phyloP scores from a whole-genome alignment of 345 rosid genomes.

The Hibiscus mutabilis region DNA sequence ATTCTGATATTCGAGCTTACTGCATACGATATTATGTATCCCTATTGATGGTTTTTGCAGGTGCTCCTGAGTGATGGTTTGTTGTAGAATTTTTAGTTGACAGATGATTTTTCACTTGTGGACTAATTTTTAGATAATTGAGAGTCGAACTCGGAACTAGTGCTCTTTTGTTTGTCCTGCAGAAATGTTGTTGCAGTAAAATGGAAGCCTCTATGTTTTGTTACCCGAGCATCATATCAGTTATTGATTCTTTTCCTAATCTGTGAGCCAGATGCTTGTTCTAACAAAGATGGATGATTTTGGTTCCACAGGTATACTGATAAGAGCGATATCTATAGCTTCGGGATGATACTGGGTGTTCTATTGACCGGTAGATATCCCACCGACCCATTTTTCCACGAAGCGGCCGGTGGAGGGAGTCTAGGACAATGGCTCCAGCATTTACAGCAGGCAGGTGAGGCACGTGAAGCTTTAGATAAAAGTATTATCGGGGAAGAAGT shows the following conservation, averaged over 20 bases:
- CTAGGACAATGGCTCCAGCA: conserved; percentile 78
- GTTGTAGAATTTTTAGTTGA: neutral
- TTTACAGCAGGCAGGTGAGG: conserved; percentile 85
- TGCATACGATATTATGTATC: neutral
- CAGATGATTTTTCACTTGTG: neutral
- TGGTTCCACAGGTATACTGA: conserved; percentile 57
- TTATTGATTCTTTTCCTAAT: neutral
- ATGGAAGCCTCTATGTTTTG: neutral
- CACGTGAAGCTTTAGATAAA: conserved; percentile 71
- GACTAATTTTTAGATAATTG: no score
- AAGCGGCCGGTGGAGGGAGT: conserved; percentile 54
- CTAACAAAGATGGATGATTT: conserved; percentile 1
- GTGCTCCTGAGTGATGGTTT: no score
- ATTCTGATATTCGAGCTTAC: neutral
- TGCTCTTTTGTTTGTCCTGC: no score
- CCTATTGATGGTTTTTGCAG: no score
- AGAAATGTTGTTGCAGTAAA: no score
- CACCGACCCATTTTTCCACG: conserved; percentile 50
- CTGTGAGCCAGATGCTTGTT: neutral
- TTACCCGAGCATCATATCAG: neutral
- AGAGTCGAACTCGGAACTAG: no score
- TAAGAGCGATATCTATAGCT: conserved; percentile 87
- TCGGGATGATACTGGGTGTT: conserved; percentile 86
- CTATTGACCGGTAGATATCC: conserved; percentile 82
- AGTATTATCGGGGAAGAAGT: conserved; percentile 82